phyloP scores from a whole-genome alignment of 2,329 filamentous ascomycete genomes.

The Microsporum ferrugineum region DNA sequence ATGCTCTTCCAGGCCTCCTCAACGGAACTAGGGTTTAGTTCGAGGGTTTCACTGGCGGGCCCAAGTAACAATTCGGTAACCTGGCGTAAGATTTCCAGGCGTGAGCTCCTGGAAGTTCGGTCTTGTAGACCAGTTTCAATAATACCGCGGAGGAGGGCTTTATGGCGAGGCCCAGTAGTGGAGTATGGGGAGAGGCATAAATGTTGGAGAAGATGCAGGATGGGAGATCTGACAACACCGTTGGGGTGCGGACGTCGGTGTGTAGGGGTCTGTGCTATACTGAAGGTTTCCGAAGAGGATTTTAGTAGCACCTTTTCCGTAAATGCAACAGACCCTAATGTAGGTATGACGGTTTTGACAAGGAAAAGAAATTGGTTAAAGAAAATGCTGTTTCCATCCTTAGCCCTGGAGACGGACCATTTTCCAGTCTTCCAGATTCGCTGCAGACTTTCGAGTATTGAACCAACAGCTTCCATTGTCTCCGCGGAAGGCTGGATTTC shows the following conservation, averaged over 20 bases:
- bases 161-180: slow-evolving; percentile 20
- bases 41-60: slow-evolving; percentile 7
- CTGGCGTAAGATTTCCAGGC: slow-evolving; percentile 30
- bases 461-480: slow-evolving; percentile 65
- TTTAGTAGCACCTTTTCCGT: slow-evolving; percentile 39
- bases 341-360: slow-evolving; percentile 39
- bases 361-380: slow-evolving; percentile 43
- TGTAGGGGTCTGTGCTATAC: slow-evolving; percentile 32
- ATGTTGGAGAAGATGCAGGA: slow-evolving; percentile 30
- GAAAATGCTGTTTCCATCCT: slow-evolving; percentile 27
- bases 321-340: slow-evolving; percentile 41
- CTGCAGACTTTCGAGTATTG: slow-evolving; percentile 57
- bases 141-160: slow-evolving; percentile 20
- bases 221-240: slow-evolving; percentile 25
- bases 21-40: slow-evolving; percentile 3
- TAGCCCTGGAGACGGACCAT: slow-evolving; percentile 24
- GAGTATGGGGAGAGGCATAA: slow-evolving; percentile 19
- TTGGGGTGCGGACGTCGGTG: slow-evolving; percentile 21
- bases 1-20: slow-evolving; percentile 28
- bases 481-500: slow-evolving; percentile 84
- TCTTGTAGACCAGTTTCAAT: slow-evolving; percentile 27
- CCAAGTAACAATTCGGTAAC: slow-evolving; percentile 23
- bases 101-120: slow-evolving; percentile 25
- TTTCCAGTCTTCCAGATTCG: slow-evolving; percentile 57
- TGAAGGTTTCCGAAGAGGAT: slow-evolving; percentile 47